Evolutionary conservation across 331 rosid species (phyloP).

Genomic region (Pyrus hybrid): DNA sequence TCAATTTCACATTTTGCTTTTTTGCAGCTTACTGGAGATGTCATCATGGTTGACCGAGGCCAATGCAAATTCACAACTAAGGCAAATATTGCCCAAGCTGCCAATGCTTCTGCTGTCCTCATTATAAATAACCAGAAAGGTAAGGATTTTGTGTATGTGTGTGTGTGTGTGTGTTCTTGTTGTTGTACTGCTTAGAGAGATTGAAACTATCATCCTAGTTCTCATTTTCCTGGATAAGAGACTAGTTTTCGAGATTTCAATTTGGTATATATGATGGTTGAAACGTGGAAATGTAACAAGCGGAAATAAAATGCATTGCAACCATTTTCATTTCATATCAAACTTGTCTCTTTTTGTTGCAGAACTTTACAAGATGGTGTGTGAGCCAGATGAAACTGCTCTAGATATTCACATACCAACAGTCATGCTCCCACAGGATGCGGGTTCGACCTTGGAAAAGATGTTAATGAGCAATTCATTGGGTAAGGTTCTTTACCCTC

Average conservation of each 20-base stretch:
- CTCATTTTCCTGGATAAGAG: background rate
- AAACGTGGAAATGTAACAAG: background rate
- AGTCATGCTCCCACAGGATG: conserved; percentile 95
- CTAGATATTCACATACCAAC: conserved; percentile 84
- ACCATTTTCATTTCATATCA: background rate
- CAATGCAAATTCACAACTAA: conserved; percentile 84
- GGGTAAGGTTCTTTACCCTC: conserved; percentile 34
- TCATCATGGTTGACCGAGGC: conserved; percentile 92
- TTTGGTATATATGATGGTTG: background rate
- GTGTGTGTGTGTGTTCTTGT: background rate
- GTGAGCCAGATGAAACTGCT: conserved; percentile 86
- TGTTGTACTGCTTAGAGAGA: background rate
- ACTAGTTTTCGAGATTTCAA: background rate
- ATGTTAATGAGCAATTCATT: conserved; percentile 57
- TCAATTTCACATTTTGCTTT: conserved; percentile 1
- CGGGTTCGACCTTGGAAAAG: conserved; percentile 76
- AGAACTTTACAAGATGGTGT: conserved; percentile 99
- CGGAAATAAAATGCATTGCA: background rate
- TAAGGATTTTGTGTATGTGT: background rate
- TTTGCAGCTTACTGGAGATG: conserved; percentile 73
- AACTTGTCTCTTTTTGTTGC: conserved; percentile 27
- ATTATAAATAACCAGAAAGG: conserved; percentile 88
- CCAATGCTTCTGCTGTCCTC: conserved; percentile 94
- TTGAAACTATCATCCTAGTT: background rate
- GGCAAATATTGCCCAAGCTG: conserved; percentile 77